Percentiles rank a stretch among this genome's conserved stretches.
These are phyloP conservation scores for Aspergillus clavatus DNA, from an alignment of 2,329 filamentous ascomycete species.

Conservation along the genomic window DNA sequence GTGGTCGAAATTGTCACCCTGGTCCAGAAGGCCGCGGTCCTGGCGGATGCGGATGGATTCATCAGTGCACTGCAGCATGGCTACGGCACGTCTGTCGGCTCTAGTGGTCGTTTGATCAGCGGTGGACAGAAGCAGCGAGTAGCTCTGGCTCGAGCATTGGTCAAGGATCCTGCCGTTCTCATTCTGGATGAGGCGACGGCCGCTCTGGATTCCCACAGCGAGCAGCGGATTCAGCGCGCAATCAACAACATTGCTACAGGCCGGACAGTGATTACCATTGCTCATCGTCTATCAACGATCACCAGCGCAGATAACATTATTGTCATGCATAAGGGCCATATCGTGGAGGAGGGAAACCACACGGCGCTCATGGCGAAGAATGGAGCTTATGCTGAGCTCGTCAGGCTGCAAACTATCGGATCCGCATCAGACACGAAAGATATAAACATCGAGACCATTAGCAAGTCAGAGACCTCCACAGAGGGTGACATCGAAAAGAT, in stretches of 20 bases:
- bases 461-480: slow-evolving; percentile 24
- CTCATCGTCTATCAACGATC: slow-evolving; percentile 86
- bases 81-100: slow-evolving; percentile 79
- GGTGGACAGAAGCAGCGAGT: slow-evolving; percentile 42
- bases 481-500: slow-evolving; percentile 21
- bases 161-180: neutral
- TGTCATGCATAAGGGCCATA: slow-evolving; percentile 86
- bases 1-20: slow-evolving; percentile 50
- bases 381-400: slow-evolving; percentile 41
- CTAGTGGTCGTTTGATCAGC: slow-evolving; percentile 74
- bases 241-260: slow-evolving; percentile 81
- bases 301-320: slow-evolving; percentile 92
- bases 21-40: slow-evolving; percentile 53
- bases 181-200: neutral
- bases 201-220: neutral
- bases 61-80: slow-evolving; percentile 68
- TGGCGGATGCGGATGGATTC: slow-evolving; percentile 62
- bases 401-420: slow-evolving; percentile 52
- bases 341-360: slow-evolving; percentile 64
- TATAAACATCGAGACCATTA: slow-evolving; percentile 39
- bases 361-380: slow-evolving; percentile 33
- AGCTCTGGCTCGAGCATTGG: neutral
- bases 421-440: slow-evolving; percentile 44
- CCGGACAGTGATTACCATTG: slow-evolving; percentile 86
- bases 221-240: slow-evolving; percentile 78